Evolutionary conservation across 352 stramenopile species (phyloP).

Genomic region (Pythium sukuiense): DNA sequence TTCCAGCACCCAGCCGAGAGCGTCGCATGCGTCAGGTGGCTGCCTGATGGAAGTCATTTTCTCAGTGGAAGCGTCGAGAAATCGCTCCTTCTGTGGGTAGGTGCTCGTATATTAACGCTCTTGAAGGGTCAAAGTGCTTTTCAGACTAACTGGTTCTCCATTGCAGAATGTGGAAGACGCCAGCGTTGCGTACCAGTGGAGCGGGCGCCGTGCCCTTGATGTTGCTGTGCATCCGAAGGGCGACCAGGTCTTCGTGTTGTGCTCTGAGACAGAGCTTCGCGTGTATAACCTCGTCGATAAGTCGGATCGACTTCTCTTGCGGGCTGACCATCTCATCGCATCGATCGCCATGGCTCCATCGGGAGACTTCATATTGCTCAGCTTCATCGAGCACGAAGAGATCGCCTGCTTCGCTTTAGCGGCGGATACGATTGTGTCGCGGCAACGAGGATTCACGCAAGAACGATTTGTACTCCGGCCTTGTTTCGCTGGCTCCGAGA

Average conservation of each 20-base stretch:
- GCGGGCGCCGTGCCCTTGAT: slow-evolving; percentile 59
- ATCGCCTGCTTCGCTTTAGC: slow-evolving; percentile 54
- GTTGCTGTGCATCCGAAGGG: slow-evolving; percentile 55
- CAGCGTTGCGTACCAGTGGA: slow-evolving; percentile 67
- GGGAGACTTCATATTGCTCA: slow-evolving; percentile 57
- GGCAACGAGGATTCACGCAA: slow-evolving; percentile 56
- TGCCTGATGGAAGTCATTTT: slow-evolving; percentile 60
- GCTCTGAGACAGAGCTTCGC: slow-evolving; percentile 53
- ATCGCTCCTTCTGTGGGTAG: slow-evolving; percentile 77
- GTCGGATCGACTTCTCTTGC: slow-evolving; percentile 58
- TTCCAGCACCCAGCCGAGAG: slow-evolving; percentile 60
- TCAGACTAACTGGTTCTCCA: too few relatives aligned
- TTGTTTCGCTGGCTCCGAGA: slow-evolving; percentile 54
- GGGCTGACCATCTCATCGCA: slow-evolving; percentile 54
- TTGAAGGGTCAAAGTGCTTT: too few relatives aligned
- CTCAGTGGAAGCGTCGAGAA: slow-evolving; percentile 73
- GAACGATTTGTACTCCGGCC: slow-evolving; percentile 65
- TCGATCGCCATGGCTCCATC: slow-evolving; percentile 46
- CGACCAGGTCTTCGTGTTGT: slow-evolving; percentile 57
- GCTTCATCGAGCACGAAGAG: slow-evolving; percentile 62
- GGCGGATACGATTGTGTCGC: slow-evolving; percentile 41
- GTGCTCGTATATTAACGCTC: neutral
- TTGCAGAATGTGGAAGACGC: slow-evolving; percentile 47
- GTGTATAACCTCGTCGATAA: slow-evolving; percentile 62
- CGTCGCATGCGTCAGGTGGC: slow-evolving; percentile 54